Conservation (phyloP, 2,329 filamentous ascomycete genomes). For the Exserohilum turcica region DNA sequence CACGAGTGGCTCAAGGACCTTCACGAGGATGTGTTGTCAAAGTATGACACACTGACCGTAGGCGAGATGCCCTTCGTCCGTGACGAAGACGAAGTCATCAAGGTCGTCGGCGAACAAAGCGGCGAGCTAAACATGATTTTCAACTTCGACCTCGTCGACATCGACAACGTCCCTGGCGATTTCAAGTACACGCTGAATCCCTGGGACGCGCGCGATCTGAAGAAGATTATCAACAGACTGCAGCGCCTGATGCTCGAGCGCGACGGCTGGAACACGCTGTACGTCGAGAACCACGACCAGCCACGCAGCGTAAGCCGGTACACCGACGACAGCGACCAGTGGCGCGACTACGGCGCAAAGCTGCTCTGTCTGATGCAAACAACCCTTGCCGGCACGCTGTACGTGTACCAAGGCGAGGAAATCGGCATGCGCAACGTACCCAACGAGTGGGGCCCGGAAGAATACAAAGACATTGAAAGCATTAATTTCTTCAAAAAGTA, state of each 20-base stretch:
- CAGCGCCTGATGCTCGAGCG: conserved; percentile 47
- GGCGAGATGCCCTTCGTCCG: conserved; percentile 65
- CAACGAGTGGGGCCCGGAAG: conserved; percentile 48
- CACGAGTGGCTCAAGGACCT: conserved; percentile 73
- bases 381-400: conserved; percentile 55
- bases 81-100: conserved; percentile 55
- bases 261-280: conserved; percentile 56
- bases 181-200: conserved; percentile 43
- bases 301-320: conserved; percentile 56
- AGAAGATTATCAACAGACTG: conserved; percentile 40
- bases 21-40: conserved; percentile 60
- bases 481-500: conserved; percentile 60
- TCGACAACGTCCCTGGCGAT: conserved; percentile 45
- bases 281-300: conserved; percentile 61
- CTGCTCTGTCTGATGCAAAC: conserved; percentile 56
- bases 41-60: conserved; percentile 68
- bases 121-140: conserved; percentile 72
- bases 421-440: conserved; percentile 59
- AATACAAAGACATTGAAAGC: conserved; percentile 61
- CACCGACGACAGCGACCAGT: conserved; percentile 55
- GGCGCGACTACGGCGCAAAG: conserved; percentile 55
- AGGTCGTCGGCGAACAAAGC: conserved; percentile 50
- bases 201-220: conserved; percentile 44
- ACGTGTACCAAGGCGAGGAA: conserved; percentile 59
- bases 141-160: conserved; percentile 53